Evolutionary conservation across 192 early-diverging fungal species (phyloP).

Genomic region (Backusella tuberculispora): DNA sequence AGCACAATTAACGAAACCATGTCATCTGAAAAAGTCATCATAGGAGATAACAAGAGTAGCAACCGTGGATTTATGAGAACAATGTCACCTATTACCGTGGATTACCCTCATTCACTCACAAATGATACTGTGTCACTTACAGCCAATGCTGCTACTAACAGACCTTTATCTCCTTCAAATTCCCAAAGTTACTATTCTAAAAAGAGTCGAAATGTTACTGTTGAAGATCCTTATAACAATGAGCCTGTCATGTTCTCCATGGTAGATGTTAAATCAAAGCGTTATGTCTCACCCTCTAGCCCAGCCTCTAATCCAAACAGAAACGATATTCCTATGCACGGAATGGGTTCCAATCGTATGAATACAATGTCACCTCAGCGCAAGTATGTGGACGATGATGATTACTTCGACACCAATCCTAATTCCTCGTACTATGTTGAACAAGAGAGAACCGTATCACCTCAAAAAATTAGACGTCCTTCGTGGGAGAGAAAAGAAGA

Average conservation of each 20-base stretch:
- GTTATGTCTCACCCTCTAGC: slow-evolving; percentile 10
- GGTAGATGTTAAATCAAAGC: neutral
- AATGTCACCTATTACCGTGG: slow-evolving; percentile 26
- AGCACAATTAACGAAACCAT: neutral
- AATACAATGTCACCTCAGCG: slow-evolving; percentile 14
- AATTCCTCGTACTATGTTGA: slow-evolving; percentile 8
- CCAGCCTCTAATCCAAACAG: neutral
- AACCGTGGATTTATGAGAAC: slow-evolving; percentile 24
- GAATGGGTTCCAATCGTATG: slow-evolving; percentile 4
- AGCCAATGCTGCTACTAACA: slow-evolving; percentile 4
- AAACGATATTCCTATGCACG: neutral
- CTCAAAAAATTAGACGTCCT: slow-evolving; percentile 10
- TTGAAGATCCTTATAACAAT: slow-evolving; percentile 26
- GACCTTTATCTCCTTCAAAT: slow-evolving; percentile 17
- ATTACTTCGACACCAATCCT: slow-evolving; percentile 17
- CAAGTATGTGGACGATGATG: neutral
- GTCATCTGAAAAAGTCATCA: neutral
- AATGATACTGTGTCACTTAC: slow-evolving; percentile 27
- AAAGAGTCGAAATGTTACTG: neutral
- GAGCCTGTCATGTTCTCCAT: slow-evolving; percentile 23
- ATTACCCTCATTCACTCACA: slow-evolving; percentile 15
- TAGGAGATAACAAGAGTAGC: slow-evolving; percentile 2
- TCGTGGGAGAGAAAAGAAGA: slow-evolving; percentile 22
- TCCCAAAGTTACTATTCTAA: neutral
- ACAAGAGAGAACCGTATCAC: neutral